phyloP scores from a whole-genome alignment of 805 yeast genomes.

The Suhomyces xylopsoci region DNA sequence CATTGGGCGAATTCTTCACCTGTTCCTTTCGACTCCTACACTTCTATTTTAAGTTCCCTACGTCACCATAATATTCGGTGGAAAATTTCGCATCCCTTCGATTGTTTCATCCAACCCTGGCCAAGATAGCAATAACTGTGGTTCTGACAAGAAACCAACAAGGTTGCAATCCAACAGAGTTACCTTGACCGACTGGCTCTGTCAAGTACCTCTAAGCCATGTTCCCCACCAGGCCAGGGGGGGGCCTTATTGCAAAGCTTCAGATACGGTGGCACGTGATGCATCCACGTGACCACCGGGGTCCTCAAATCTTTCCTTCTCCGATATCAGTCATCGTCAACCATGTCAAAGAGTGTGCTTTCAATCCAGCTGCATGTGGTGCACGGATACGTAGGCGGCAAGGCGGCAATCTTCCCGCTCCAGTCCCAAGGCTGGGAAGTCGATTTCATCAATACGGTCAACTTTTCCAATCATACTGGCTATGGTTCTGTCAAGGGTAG shows the following conservation, averaged over 20 bases:
- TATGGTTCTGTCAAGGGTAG: slow-evolving; percentile 57
- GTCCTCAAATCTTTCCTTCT: background rate
- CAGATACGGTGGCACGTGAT: background rate
- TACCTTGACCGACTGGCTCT: background rate
- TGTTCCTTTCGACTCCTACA: background rate
- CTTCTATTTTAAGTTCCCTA: background rate
- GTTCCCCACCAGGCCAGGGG: background rate
- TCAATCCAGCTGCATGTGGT: slow-evolving; percentile 69
- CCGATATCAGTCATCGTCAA: background rate
- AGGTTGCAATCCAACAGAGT: background rate
- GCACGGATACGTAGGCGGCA: slow-evolving; percentile 72
- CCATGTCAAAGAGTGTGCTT: slow-evolving; percentile 30
- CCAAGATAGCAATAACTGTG: background rate
- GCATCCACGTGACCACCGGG: background rate
- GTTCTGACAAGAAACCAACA: background rate
- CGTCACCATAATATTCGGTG: background rate
- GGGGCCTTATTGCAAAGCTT: too few species aligned
- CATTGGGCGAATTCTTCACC: background rate
- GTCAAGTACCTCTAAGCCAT: background rate
- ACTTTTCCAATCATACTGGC: slow-evolving; percentile 70
- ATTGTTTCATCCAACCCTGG: background rate
- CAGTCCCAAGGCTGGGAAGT: slow-evolving; percentile 69
- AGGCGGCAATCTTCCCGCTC: slow-evolving; percentile 62
- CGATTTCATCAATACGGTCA: slow-evolving; percentile 61
- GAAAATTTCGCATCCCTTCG: background rate